Evolutionary conservation across 2,329 filamentous ascomycete species (phyloP).

Genomic region (Aspergillus cejpii): DNA sequence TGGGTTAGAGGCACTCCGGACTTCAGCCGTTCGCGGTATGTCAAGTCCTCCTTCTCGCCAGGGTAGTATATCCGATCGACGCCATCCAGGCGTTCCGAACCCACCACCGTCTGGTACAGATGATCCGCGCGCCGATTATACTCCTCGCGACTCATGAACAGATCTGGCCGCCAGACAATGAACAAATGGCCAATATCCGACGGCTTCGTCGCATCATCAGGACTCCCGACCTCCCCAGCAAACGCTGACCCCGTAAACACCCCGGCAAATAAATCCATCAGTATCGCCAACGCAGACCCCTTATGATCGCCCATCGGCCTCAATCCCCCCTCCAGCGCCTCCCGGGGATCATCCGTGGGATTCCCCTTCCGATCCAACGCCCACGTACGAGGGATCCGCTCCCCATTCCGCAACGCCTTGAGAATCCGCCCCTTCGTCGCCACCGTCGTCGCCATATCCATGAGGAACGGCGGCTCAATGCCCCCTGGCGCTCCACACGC

Average conservation of each 20-base stretch:
- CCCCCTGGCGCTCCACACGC: constrained; percentile 66
- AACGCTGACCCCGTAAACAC: constrained; percentile 69
- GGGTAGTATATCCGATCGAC: constrained; percentile 53
- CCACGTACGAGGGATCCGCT: constrained; percentile 53
- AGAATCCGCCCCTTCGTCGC: constrained; percentile 43
- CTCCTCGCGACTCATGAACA: constrained; percentile 65
- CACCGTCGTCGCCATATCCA: constrained; percentile 37
- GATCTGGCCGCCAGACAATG: constrained; percentile 63
- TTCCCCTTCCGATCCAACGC: constrained; percentile 64
- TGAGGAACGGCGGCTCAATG: constrained; percentile 51
- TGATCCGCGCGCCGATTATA: constrained; percentile 58
- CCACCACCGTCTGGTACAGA: constrained; percentile 51
- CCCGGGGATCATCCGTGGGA: constrained; percentile 63
- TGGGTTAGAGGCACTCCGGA: constrained; percentile 47
- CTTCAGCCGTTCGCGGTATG: constrained; percentile 33
- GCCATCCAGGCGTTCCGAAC: constrained; percentile 47
- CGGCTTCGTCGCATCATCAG: constrained; percentile 63
- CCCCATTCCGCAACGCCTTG: constrained; percentile 39
- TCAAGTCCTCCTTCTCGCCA: constrained; percentile 52
- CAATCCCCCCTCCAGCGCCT: constrained; percentile 71
- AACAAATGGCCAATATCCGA: constrained; percentile 71
- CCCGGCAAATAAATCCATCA: constrained; percentile 87
- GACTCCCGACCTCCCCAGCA: constrained; percentile 67
- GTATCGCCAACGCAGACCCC: constrained; percentile 67
- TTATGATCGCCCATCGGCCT: constrained; percentile 80